Evolutionary conservation across 768 basidiomycete genomes (phyloP).

Genomic region (Rhizopogon sp.): DNA sequence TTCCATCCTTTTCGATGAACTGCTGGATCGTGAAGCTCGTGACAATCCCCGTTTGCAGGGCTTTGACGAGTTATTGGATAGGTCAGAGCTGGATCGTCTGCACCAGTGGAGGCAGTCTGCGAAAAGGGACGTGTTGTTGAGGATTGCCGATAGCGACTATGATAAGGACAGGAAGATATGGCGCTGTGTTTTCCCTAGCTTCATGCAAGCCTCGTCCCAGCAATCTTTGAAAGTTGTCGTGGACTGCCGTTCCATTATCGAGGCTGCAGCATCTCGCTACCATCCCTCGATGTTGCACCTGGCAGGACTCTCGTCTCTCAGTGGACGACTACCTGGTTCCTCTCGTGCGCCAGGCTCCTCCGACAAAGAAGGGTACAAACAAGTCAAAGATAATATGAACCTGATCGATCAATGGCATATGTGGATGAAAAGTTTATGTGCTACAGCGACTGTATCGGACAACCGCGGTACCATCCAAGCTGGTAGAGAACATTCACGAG

Average conservation of each 20-base stretch:
- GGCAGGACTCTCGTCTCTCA: constrained; percentile 65
- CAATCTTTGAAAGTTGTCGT: constrained; percentile 39
- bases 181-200: constrained; percentile 64
- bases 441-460: constrained; percentile 70
- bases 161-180: constrained; percentile 68
- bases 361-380: constrained; percentile 50
- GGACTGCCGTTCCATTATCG: constrained; percentile 58
- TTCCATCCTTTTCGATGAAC: constrained; percentile 40
- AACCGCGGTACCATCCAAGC: constrained; percentile 48
- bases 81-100: constrained; percentile 53
- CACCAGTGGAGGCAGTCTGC: constrained; percentile 61
- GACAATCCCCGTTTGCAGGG: constrained; percentile 50
- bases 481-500: constrained; percentile 64
- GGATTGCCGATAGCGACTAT: constrained; percentile 67
- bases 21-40: constrained; percentile 46
- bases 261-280: constrained; percentile 64
- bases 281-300: constrained; percentile 69
- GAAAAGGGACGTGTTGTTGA: constrained; percentile 52
- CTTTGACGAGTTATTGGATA: constrained; percentile 63
- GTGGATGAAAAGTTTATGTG: constrained; percentile 82
- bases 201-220: constrained; percentile 55
- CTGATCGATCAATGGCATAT: constrained; percentile 76
- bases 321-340: constrained; percentile 30
- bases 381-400: constrained; percentile 51
- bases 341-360: constrained; percentile 32